Percentiles rank a stretch among this genome's conserved stretches.
phyloP scores from a whole-genome alignment of 2,329 filamentous ascomycete genomes.

The Aquanectria penicillioides region DNA sequence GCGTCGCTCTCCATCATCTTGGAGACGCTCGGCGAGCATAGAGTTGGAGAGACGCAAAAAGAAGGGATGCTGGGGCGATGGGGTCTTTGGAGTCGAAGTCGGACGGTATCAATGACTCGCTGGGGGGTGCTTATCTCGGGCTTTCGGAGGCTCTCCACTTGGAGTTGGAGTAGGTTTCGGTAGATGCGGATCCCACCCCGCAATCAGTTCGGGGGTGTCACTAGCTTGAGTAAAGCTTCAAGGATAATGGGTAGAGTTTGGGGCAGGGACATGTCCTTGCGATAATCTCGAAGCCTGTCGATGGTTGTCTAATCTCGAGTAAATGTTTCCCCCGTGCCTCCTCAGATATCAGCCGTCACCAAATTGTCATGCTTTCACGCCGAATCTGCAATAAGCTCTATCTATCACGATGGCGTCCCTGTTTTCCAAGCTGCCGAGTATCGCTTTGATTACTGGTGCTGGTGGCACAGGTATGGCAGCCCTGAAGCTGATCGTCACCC shows the following conservation, averaged over 20 bases:
- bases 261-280: no score
- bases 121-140: constrained; percentile 1
- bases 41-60: constrained; percentile 23
- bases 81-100: constrained; percentile 12
- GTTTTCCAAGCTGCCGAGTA: constrained; percentile 51
- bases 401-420: constrained; percentile 25
- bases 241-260: no score
- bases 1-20: constrained; percentile 14
- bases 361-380: no score
- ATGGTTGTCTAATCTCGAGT: no score
- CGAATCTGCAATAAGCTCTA: background rate
- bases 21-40: constrained; percentile 1
- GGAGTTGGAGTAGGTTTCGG: no score
- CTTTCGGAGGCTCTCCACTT: no score
- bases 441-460: constrained; percentile 59
- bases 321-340: no score
- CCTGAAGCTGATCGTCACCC: no score
- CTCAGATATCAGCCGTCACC: background rate
- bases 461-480: constrained; percentile 57
- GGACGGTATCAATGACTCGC: background rate
- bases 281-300: no score
- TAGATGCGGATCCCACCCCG: no score
- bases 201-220: no score
- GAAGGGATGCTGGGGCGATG: constrained; percentile 2
- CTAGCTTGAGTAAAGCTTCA: no score